Conservation (phyloP, 1,139 yeast species). For the Wickerhamiella infanticola region DNA sequence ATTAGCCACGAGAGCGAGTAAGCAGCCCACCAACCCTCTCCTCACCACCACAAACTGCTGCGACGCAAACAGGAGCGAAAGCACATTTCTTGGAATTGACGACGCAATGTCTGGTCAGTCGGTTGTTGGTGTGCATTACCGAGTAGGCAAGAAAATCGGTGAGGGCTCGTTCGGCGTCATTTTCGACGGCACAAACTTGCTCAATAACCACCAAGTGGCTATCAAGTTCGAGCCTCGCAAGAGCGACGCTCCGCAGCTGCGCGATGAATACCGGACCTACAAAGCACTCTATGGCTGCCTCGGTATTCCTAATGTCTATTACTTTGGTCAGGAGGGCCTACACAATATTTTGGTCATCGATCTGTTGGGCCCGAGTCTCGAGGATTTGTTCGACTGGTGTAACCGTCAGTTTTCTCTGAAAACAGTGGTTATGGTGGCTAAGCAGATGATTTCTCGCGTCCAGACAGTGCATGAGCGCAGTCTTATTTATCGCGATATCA, state of each 20-base stretch:
- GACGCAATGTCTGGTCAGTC: constrained; percentile 21
- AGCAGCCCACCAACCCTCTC: background rate
- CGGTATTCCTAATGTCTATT: constrained; percentile 91
- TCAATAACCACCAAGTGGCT: constrained; percentile 66
- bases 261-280: constrained; percentile 91
- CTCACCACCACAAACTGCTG: background rate
- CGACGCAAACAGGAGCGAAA: background rate
- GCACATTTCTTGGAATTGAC: background rate
- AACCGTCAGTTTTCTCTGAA: constrained; percentile 77
- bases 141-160: constrained; percentile 92
- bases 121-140: constrained; percentile 66
- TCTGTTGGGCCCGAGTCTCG: constrained; percentile 85
- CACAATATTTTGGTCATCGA: constrained; percentile 90
- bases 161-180: constrained; percentile 97
- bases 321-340: constrained; percentile 94
- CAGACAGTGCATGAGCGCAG: constrained; percentile 82
- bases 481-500: constrained; percentile 83
- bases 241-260: constrained; percentile 92
- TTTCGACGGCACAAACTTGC: constrained; percentile 81
- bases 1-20: background rate
- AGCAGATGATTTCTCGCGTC: constrained; percentile 79
- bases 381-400: constrained; percentile 97
- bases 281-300: constrained; percentile 64
- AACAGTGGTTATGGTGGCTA: constrained; percentile 81
- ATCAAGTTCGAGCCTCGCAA: constrained; percentile 76